Conservation (phyloP, 352 stramenopile species). For the Globisporangium rhizosaccharum region DNA sequence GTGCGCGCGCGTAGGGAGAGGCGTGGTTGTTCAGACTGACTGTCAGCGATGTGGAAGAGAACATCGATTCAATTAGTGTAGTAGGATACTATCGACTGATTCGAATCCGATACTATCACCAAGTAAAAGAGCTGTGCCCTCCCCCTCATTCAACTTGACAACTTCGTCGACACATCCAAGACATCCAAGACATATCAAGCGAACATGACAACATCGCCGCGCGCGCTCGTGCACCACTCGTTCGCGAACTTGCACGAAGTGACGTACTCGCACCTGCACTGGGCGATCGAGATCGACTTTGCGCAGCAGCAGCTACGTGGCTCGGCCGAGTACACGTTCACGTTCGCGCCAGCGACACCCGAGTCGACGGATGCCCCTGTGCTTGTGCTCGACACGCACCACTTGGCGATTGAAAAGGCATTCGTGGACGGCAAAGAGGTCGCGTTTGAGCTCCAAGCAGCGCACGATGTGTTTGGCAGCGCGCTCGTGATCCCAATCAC, state of each 20-base stretch:
- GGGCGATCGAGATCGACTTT: constrained; percentile 87
- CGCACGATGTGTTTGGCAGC: constrained; percentile 58
- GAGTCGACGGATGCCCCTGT: constrained; percentile 10
- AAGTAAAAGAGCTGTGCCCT: not conserved
- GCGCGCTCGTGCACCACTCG: constrained; percentile 51
- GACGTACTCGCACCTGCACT: constrained; percentile 83
- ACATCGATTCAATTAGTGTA: no score
- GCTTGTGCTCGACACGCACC: constrained; percentile 84
- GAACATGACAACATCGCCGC: not conserved
- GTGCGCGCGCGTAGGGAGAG: not conserved
- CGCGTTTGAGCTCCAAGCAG: constrained; percentile 27
- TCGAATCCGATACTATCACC: no score
- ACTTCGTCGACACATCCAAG: constrained; percentile 2
- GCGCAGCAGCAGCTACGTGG: constrained; percentile 52
- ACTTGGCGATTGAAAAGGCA: constrained; percentile 62
- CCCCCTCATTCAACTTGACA: not conserved
- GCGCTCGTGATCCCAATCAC: constrained; percentile 49
- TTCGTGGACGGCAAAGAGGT: constrained; percentile 39
- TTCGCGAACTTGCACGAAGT: constrained; percentile 85
- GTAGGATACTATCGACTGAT: no score
- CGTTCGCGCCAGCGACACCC: constrained; percentile 17
- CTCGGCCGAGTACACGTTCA: constrained; percentile 83
- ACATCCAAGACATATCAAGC: not conserved
- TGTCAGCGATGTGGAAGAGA: no score
- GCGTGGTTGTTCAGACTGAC: no score